phyloP scores from a whole-genome alignment of 2,329 filamentous ascomycete species.

The Zarea fungicola region DNA sequence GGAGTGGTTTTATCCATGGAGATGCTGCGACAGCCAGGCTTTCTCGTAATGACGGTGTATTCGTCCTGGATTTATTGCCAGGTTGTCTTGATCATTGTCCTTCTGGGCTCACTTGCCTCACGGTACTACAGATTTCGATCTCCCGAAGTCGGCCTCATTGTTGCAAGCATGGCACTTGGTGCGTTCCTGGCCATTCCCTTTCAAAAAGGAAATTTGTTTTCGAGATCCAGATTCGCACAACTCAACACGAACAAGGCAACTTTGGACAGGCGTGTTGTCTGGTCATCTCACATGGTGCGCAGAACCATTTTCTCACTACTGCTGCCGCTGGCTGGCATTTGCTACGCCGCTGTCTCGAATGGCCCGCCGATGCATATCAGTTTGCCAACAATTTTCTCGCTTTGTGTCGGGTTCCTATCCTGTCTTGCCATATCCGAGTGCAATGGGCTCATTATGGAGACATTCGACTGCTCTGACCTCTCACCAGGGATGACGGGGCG shows the following conservation, averaged over 20 bases:
- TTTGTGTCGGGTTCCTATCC: slow-evolving; percentile 63
- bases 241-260: slow-evolving; percentile 63
- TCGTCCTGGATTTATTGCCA: slow-evolving; percentile 75
- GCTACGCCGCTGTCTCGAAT: slow-evolving; percentile 61
- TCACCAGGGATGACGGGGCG: slow-evolving; percentile 63
- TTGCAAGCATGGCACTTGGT: slow-evolving; percentile 62
- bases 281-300: slow-evolving; percentile 68
- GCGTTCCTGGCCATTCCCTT: slow-evolving; percentile 66
- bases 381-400: slow-evolving; percentile 62
- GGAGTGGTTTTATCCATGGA: slow-evolving; percentile 60
- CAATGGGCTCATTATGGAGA: slow-evolving; percentile 73
- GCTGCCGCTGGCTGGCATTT: slow-evolving; percentile 61
- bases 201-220: slow-evolving; percentile 66
- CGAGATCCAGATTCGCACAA: slow-evolving; percentile 54
- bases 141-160: slow-evolving; percentile 60
- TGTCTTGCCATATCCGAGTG: slow-evolving; percentile 72
- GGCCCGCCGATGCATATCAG: slow-evolving; percentile 56
- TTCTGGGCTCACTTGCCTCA: slow-evolving; percentile 67
- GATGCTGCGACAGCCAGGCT: slow-evolving; percentile 71
- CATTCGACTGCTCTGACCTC: slow-evolving; percentile 74
- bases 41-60: slow-evolving; percentile 67
- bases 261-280: slow-evolving; percentile 56
- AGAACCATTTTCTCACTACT: slow-evolving; percentile 61
- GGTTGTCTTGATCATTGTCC: slow-evolving; percentile 65
- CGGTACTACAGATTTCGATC: slow-evolving; percentile 60